Evolutionary conservation across 345 rosid species (phyloP).

Genomic region (Arabis hirsuta): DNA sequence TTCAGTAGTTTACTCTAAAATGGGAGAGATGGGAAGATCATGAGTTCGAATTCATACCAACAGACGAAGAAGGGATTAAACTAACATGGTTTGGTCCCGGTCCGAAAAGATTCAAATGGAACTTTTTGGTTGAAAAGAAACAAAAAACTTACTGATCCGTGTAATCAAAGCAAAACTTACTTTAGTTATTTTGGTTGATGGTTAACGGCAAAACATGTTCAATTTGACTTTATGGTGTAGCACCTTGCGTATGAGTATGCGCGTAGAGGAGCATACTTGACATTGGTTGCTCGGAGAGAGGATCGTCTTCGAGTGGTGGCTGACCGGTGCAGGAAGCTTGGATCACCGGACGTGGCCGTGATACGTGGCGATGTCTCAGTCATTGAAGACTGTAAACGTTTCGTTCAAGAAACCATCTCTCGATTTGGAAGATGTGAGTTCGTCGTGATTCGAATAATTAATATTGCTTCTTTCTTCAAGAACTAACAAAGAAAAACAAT

Average conservation of each 20-base stretch:
- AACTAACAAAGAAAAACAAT: neutral
- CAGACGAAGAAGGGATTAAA: no score
- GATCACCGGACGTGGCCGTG: constrained; percentile 44
- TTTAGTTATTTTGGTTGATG: neutral
- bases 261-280: constrained; percentile 42
- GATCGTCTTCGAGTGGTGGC: constrained; percentile 40
- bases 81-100: no score
- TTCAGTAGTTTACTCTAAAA: no score
- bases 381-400: constrained; percentile 43
- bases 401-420: constrained; percentile 36
- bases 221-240: constrained; percentile 12
- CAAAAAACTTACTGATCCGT: neutral
- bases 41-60: no score
- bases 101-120: no score
- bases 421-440: constrained; percentile 42
- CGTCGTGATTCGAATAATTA: neutral
- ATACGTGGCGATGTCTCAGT: constrained; percentile 43
- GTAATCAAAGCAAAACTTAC: neutral
- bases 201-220: neutral
- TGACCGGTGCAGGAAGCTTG: constrained; percentile 30
- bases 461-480: neutral
- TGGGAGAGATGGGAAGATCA: no score
- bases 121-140: no score
- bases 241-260: constrained; percentile 39
- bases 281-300: constrained; percentile 44